Evolutionary conservation across 2,329 filamentous ascomycete species (phyloP).

Genomic region (Paracoccidioides brasiliensis): DNA sequence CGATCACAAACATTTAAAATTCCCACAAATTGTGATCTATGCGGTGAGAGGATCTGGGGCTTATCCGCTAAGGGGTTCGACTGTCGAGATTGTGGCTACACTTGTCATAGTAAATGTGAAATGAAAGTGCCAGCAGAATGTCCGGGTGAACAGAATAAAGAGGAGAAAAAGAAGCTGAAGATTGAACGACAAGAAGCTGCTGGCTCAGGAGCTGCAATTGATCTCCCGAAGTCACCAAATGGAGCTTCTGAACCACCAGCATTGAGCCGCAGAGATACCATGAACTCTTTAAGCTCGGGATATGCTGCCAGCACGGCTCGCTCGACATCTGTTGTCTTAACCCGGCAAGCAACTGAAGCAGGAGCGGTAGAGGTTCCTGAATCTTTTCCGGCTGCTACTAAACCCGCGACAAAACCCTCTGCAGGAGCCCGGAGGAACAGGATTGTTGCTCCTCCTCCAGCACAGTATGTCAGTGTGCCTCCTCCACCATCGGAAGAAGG

Average conservation of each 20-base stretch:
- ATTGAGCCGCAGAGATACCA: conserved; percentile 69
- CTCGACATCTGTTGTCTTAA: conserved; percentile 52
- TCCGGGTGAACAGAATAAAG: conserved; percentile 84
- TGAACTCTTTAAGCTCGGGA: conserved; percentile 79
- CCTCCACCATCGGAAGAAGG: conserved; percentile 33
- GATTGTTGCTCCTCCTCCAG: conserved; percentile 75
- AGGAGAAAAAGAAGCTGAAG: conserved; percentile 91
- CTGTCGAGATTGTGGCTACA: conserved; percentile 92
- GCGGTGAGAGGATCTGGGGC: conserved; percentile 93
- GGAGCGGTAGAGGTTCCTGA: conserved; percentile 30
- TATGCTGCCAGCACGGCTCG: conserved; percentile 68
- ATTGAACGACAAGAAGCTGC: conserved; percentile 68
- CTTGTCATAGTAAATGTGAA: conserved; percentile 96
- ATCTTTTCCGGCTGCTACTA: conserved; percentile 19
- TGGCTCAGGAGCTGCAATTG: conserved; percentile 36
- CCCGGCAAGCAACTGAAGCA: conserved; percentile 38
- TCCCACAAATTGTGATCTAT: conserved; percentile 94
- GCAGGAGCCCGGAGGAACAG: conserved; percentile 21
- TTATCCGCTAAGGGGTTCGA: conserved; percentile 92
- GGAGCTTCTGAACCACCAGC: conserved; percentile 47
- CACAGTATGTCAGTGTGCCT: conserved; percentile 60
- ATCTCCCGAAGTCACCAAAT: conserved; percentile 20
- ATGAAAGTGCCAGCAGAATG: conserved; percentile 97
- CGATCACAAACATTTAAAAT: conserved; percentile 99
- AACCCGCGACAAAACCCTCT: conserved; percentile 38